Percentiles rank a stretch among this genome's conserved stretches.
These are phyloP conservation scores for Sporothrix luriei DNA, from an alignment of 2,329 filamentous ascomycete species.

Conservation along the genomic window DNA sequence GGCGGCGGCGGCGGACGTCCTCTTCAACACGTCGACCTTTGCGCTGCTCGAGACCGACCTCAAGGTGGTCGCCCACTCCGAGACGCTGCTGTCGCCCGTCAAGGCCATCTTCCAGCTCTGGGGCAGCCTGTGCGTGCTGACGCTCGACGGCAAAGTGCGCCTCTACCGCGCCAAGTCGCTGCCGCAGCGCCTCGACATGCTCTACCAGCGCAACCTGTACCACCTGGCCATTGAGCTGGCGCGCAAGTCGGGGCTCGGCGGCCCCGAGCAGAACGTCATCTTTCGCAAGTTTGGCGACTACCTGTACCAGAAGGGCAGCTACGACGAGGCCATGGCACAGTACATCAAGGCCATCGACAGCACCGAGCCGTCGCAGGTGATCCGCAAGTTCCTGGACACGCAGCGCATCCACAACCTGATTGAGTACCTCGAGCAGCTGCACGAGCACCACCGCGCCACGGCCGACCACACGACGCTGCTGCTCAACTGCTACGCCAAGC, in stretches of 20 bases:
- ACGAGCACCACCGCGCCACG: slow-evolving; percentile 90
- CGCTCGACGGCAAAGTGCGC: slow-evolving; percentile 86
- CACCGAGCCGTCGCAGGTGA: slow-evolving; percentile 94
- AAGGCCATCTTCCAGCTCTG: slow-evolving; percentile 81
- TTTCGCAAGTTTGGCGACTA: slow-evolving; percentile 93
- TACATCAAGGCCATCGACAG: slow-evolving; percentile 95
- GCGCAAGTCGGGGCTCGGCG: slow-evolving; percentile 81
- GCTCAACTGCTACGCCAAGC: slow-evolving; percentile 94
- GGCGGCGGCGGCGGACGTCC: slow-evolving; percentile 69
- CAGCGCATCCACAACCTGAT: slow-evolving; percentile 97
- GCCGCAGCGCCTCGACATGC: slow-evolving; percentile 85
- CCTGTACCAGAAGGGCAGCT: slow-evolving; percentile 91
- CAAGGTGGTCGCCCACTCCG: slow-evolving; percentile 85
- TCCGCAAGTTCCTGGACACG: slow-evolving; percentile 93
- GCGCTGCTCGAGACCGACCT: slow-evolving; percentile 89
- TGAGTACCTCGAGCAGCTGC: slow-evolving; percentile 92
- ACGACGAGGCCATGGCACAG: slow-evolving; percentile 98
- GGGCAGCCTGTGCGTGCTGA: slow-evolving; percentile 89
- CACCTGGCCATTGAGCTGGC: slow-evolving; percentile 89
- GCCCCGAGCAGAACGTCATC: slow-evolving; percentile 82
- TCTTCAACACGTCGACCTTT: slow-evolving; percentile 86
- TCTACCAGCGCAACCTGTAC: slow-evolving; percentile 93
- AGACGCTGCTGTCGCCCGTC: slow-evolving; percentile 78
- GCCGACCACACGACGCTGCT: slow-evolving; percentile 93
- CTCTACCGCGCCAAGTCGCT: slow-evolving; percentile 89